Evolutionary conservation across 2,329 filamentous ascomycete genomes (phyloP).

Genomic region (Diaporthe eres): DNA sequence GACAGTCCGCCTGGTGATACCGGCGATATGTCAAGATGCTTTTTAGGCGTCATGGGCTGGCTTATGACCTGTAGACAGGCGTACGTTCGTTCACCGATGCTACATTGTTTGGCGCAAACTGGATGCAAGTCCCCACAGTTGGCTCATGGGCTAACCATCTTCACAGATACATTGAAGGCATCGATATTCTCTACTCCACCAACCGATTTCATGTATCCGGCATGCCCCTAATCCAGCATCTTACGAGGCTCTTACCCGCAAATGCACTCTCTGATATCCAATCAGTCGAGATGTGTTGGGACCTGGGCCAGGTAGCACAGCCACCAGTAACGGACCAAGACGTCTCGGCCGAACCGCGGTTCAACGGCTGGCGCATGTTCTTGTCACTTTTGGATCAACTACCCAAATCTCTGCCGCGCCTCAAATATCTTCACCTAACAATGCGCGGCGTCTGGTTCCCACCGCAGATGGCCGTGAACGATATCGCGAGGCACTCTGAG

Average conservation of each 20-base stretch:
- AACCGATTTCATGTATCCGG: constrained; percentile 11
- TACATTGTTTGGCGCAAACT: not conserved
- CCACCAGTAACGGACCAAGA: constrained; percentile 12
- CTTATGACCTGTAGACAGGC: constrained; percentile 27
- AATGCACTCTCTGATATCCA: constrained; percentile 9
- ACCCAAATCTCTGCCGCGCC: constrained; percentile 13
- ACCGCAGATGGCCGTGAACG: constrained; percentile 2
- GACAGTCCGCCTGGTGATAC: not conserved
- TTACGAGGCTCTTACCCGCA: not conserved
- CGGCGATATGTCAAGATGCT: constrained; percentile 4
- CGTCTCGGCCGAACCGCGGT: constrained; percentile 20
- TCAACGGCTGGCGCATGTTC: constrained; percentile 14
- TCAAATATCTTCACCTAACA: constrained; percentile 22
- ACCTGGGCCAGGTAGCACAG: not conserved
- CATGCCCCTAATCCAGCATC: not conserved
- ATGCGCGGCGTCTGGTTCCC: constrained; percentile 22
- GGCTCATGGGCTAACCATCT: not conserved
- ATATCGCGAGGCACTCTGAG: constrained; percentile 3
- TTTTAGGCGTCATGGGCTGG: constrained; percentile 31
- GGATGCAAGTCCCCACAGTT: not conserved
- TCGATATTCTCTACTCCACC: constrained; percentile 23
- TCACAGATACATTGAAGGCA: constrained; percentile 26
- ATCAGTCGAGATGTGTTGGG: constrained; percentile 28
- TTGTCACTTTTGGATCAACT: not conserved
- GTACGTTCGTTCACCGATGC: not conserved